Evolutionary conservation across 306 rosid species (phyloP).

Genomic region (Pterocarpus santalinus): DNA sequence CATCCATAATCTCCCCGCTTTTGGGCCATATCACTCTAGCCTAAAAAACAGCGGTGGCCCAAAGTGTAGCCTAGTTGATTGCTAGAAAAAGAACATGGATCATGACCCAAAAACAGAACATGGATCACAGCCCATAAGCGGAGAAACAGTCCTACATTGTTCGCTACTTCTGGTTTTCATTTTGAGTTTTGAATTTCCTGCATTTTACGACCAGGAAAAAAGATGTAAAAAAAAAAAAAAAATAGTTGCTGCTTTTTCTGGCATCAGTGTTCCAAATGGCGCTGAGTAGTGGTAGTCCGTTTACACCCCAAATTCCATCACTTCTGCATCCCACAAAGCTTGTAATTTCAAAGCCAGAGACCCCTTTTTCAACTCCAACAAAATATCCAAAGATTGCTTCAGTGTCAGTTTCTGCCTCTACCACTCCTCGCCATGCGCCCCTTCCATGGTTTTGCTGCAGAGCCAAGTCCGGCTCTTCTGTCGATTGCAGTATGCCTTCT

Average conservation of each 20-base stretch:
- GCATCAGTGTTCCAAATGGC: constrained; percentile 27
- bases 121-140: no score
- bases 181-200: no score
- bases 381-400: constrained; percentile 15
- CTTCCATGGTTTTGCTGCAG: constrained; percentile 34
- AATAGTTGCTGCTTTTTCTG: background rate
- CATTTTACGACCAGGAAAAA: no score
- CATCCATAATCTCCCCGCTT: background rate
- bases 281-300: background rate
- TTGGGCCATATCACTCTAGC: background rate
- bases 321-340: background rate
- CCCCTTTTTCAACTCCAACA: background rate
- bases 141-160: no score
- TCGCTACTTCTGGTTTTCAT: no score
- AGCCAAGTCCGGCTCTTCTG: constrained; percentile 24
- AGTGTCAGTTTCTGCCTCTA: constrained; percentile 31
- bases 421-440: constrained; percentile 5
- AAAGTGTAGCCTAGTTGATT: background rate
- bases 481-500: constrained; percentile 20
- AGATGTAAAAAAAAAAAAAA: no score
- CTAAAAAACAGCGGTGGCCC: background rate
- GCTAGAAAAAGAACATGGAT: background rate
- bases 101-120: background rate
- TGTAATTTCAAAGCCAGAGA: constrained; percentile 21
- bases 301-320: constrained; percentile 12